These are phyloP conservation scores for Calcarisporium arbuscula DNA, from an alignment of 2,329 filamentous ascomycete genomes.

Conservation along the genomic window DNA sequence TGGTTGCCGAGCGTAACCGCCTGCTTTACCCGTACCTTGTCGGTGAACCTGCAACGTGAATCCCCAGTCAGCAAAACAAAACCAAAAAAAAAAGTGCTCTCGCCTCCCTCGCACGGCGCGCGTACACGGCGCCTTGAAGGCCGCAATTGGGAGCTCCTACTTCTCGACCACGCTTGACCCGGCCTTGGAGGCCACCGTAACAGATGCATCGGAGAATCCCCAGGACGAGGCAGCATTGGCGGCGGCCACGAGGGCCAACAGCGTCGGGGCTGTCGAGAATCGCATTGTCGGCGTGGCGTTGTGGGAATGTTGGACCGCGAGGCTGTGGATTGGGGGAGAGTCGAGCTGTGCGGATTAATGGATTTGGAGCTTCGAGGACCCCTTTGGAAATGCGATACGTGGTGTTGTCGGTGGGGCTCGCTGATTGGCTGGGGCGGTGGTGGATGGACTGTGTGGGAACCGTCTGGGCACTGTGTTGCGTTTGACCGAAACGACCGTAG, in stretches of 20 bases:
- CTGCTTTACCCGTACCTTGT: constrained; percentile 54
- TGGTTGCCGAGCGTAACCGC: constrained; percentile 57
- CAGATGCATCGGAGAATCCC: constrained; percentile 67
- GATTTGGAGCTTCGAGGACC: not conserved
- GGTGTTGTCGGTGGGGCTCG: constrained; percentile 13
- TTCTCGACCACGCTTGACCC: constrained; percentile 57
- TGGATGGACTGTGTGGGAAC: not conserved
- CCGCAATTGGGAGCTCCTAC: constrained; percentile 35
- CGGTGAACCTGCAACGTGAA: constrained; percentile 43
- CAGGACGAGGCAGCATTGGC: constrained; percentile 54
- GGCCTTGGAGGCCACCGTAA: constrained; percentile 63
- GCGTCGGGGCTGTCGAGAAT: constrained; percentile 28
- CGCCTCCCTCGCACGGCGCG: no score
- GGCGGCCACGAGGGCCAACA: constrained; percentile 43
- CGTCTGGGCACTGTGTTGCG: constrained; percentile 7
- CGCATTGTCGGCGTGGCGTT: constrained; percentile 25
- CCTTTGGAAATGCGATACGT: constrained; percentile 18
- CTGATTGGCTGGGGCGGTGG: constrained; percentile 16
- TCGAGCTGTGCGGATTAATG: not conserved
- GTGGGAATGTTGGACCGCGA: constrained; percentile 13
- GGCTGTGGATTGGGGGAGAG: constrained; percentile 13
- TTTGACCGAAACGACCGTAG: no score
- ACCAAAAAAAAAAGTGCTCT: not conserved
- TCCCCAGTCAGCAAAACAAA: constrained; percentile 11
- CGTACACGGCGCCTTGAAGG: no score